These are phyloP conservation scores for Astragalus membranaceus DNA, from an alignment of 306 rosid genomes.

Conservation along the genomic window DNA sequence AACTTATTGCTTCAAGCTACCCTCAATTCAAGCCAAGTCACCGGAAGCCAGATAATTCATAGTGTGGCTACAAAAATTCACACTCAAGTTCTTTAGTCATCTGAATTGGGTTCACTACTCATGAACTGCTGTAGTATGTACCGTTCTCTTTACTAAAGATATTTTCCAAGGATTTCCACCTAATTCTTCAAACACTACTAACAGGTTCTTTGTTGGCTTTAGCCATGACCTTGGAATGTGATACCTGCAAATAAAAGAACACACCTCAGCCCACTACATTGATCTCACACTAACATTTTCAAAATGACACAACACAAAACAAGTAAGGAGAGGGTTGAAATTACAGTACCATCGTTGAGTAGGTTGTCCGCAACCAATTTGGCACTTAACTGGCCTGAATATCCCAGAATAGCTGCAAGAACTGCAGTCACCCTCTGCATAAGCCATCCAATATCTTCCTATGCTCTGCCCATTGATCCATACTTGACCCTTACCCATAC, in stretches of 20 bases:
- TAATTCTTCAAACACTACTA: constrained; percentile 83
- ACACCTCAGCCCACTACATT: not conserved
- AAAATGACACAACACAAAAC: not conserved
- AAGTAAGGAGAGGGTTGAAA: not conserved
- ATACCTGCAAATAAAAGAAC: constrained; percentile 46
- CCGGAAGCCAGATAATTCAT: not conserved
- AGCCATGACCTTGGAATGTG: constrained; percentile 95
- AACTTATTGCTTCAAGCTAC: constrained; percentile 2
- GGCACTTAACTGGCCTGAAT: constrained; percentile 58
- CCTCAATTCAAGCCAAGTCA: not conserved
- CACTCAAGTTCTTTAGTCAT: constrained; percentile 9
- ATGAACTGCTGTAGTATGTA: constrained; percentile 11
- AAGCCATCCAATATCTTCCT: constrained; percentile 93
- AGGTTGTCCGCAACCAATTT: constrained; percentile 85
- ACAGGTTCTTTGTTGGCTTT: constrained; percentile 60
- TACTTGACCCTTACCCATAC: constrained; percentile 98
- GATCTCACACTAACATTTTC: not conserved
- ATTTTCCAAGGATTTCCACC: constrained; percentile 81
- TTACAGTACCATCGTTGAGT: constrained; percentile 80
- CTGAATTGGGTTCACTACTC: constrained; percentile 10
- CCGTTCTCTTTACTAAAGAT: constrained; percentile 51
- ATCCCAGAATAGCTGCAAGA: constrained; percentile 65
- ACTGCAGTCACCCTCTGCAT: constrained; percentile 69
- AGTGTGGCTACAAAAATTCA: not conserved
- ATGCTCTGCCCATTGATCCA: constrained; percentile 97